Percentiles rank a stretch among this genome's conserved stretches.
phyloP scores from a whole-genome alignment of 2,329 filamentous ascomycete species.

The Xylariaceae sp. region DNA sequence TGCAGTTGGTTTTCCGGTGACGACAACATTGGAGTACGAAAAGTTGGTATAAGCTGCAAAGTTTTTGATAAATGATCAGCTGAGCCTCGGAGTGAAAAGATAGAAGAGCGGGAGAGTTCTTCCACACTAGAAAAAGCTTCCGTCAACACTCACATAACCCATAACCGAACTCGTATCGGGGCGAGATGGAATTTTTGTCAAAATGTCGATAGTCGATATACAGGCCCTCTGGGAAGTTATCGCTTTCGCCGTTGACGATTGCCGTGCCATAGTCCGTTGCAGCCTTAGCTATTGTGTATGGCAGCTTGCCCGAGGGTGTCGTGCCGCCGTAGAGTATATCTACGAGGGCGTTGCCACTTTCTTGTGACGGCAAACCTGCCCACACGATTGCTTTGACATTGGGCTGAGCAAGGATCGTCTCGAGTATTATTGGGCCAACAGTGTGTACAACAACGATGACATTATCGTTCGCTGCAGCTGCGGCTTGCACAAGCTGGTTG shows the following conservation, averaged over 20 bases:
- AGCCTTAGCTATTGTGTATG: slow-evolving; percentile 49
- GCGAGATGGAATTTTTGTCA: slow-evolving; percentile 50
- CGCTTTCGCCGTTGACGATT: slow-evolving; percentile 35
- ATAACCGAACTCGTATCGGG: slow-evolving; percentile 62
- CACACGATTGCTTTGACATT: slow-evolving; percentile 74
- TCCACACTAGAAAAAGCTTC: background rate
- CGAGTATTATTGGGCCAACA: slow-evolving; percentile 57
- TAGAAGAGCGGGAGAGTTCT: background rate
- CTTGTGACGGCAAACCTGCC: slow-evolving; percentile 70
- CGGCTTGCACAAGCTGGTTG: slow-evolving; percentile 59
- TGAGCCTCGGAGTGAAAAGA: background rate
- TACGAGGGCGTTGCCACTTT: slow-evolving; percentile 70
- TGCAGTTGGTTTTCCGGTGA: slow-evolving; percentile 35
- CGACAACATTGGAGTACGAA: slow-evolving; percentile 49
- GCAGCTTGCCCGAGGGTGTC: slow-evolving; percentile 44
- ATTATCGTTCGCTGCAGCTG: slow-evolving; percentile 55
- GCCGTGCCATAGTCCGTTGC: slow-evolving; percentile 42
- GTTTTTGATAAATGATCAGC: background rate
- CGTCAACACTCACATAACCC: slow-evolving; percentile 48
- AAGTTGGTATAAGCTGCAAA: slow-evolving; percentile 63
- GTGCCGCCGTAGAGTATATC: slow-evolving; percentile 66
- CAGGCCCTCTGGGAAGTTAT: slow-evolving; percentile 56
- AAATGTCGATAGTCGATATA: slow-evolving; percentile 65
- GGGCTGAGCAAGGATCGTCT: slow-evolving; percentile 56
- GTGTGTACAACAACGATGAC: slow-evolving; percentile 62